A percentile compares a stretch with the other conserved stretches of the same genome.
Evolutionary conservation across 2,329 filamentous ascomycete species (phyloP).

Genomic region (Aspergillus versicolor): DNA sequence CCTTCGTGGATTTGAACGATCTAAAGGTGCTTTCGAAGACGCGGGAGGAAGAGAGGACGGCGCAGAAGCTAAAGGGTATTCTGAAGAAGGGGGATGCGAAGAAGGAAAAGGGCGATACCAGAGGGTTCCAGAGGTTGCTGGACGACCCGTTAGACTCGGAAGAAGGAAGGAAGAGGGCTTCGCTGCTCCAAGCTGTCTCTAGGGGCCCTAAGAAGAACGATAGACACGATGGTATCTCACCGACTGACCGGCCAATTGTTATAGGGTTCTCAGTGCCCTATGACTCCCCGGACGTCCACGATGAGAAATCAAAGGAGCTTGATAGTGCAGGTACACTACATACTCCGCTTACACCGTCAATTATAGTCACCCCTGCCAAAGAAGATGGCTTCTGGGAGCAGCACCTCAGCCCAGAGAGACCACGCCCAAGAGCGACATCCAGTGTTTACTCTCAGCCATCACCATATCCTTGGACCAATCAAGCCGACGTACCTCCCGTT

Average conservation of each 20-base stretch:
- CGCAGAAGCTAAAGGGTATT: conserved; percentile 22
- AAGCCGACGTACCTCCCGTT: conserved; percentile 38
- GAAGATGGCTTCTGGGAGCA: conserved; percentile 40
- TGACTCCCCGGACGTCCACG: conserved; percentile 23
- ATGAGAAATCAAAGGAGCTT: conserved; percentile 22
- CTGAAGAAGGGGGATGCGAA: conserved; percentile 20
- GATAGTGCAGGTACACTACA: conserved; percentile 30
- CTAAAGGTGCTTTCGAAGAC: conserved; percentile 35
- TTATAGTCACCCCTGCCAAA: conserved; percentile 47
- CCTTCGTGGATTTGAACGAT: conserved; percentile 40
- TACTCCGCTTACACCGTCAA: conserved; percentile 46
- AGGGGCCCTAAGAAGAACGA: conserved; percentile 23
- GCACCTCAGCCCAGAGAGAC: conserved; percentile 21
- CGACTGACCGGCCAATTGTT: conserved; percentile 46
- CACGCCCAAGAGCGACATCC: conserved; percentile 36
- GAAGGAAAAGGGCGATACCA: conserved; percentile 19
- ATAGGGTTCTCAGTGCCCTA: conserved; percentile 46
- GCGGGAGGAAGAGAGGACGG: conserved; percentile 32
- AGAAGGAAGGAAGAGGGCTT: conserved; percentile 7
- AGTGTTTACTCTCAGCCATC: conserved; percentile 47
- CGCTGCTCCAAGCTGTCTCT: conserved; percentile 15
- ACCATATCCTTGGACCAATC: conserved; percentile 25
- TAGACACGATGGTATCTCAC: conserved; percentile 37
- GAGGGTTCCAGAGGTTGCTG: conserved; percentile 23
- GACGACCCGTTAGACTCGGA: conserved; percentile 13